Base-by-base conservation (phyloP, 495 filamentous ascomycete species). In the Penicilliopsis zonata region DNA sequence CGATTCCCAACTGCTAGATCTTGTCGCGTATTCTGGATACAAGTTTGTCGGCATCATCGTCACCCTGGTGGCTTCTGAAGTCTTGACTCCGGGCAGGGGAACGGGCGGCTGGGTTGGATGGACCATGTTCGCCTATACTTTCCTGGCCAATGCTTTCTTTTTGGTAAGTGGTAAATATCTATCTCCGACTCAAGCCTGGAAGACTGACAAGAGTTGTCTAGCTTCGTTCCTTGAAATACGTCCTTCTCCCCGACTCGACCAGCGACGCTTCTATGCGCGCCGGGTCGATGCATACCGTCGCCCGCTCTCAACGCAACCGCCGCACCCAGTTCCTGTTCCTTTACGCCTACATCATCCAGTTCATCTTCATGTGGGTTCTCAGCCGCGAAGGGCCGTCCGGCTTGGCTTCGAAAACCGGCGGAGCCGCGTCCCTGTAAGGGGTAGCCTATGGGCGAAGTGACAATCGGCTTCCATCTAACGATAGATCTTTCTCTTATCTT, bases 41-140 rank as follows among this genome's bases (percentile, higher is more conserved):
- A 99, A 99, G 60, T 99, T 96, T 45, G 90, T 96, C 24, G 90
- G 90, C 6, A 84, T 92, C 34, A 96, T 95, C 40, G 67, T 81
- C 31, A 94, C 83, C 2, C 69, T 95, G 28, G 61, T 80, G 18
- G 57, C 86, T 2, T 76, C 82, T 4, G 83, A 87, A 57, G 65
- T 83, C 13, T 50, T 86, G 26, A 88, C 76, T 31, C 72, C 76
- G 0, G 82, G 82, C 10, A 69, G 72, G 38, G 83, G 84, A 31
- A 88, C 83, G 5, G 79, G 83, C 18, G 78, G 84, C 18, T 86
- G 82, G 83, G 58, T 87, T 28, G 82, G 82, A 30, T 96, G 92
- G 90, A 55, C 65, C 0, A 72, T 94, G 25, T 99, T 96, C 45
- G 51, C 72, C 12, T 96, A 96, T 54, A 87, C 83, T 0, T 99